Conservation (phyloP, 768 basidiomycete species). For the Jaapia argillacea region DNA sequence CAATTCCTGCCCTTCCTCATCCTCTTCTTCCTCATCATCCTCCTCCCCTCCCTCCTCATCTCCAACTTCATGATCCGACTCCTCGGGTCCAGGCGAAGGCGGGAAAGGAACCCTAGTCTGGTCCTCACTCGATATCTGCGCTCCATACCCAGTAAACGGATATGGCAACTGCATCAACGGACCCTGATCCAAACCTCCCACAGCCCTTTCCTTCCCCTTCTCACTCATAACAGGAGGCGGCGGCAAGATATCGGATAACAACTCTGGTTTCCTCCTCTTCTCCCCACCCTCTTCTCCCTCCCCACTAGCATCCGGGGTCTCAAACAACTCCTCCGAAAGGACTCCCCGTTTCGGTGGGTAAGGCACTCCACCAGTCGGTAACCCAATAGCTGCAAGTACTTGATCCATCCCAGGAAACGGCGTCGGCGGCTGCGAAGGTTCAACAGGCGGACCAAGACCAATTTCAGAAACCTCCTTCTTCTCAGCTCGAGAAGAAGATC, state of each 20-base stretch:
- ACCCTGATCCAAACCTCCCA: conserved; percentile 17
- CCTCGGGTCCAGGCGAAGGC: conserved; percentile 40
- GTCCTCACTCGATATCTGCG: conserved; percentile 38
- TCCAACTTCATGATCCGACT: conserved; percentile 26
- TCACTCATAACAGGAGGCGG: conserved; percentile 30
- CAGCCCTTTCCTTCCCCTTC: conserved; percentile 31
- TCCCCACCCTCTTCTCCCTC: conserved; percentile 6
- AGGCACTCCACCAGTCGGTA: conserved; percentile 25
- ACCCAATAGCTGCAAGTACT: conserved; percentile 49
- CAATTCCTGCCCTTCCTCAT: conserved; percentile 16
- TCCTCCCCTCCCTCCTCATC: conserved; percentile 13
- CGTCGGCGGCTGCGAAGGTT: conserved; percentile 11
- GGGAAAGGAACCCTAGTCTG: conserved; percentile 67
- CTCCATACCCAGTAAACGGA: conserved; percentile 56
- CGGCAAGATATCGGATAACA: conserved; percentile 25
- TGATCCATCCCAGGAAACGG: conserved; percentile 47
- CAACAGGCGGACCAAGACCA: no score
- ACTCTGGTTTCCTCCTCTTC: conserved; percentile 13
- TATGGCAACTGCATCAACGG: conserved; percentile 53
- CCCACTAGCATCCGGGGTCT: conserved; percentile 26
- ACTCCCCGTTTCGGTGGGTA: conserved; percentile 45
- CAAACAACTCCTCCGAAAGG: conserved; percentile 59
- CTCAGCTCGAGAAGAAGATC: conserved; percentile 23
- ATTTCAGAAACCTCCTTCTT: conserved; percentile 19
- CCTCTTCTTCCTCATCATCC: conserved; percentile 13